Evolutionary conservation across 768 basidiomycete genomes (phyloP), one percentile per base, ranked within the genome.

Genomic region (Chalciporus chontae): DNA sequence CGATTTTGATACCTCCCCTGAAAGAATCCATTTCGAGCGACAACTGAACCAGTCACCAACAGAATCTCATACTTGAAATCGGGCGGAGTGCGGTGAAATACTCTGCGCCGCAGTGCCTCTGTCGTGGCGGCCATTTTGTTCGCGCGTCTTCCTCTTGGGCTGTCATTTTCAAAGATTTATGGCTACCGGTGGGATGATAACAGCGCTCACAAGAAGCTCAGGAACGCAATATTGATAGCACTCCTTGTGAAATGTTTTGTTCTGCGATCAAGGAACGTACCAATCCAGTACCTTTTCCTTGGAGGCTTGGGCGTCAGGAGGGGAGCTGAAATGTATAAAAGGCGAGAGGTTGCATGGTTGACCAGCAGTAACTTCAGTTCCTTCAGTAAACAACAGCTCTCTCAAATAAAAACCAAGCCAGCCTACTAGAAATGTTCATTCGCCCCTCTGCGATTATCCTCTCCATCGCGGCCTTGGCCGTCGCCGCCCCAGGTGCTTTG

Each of bases 401-500:
- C 34, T 36, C 34, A 15, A 36, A 15, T 36, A 36, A n/a, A 36
- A 36, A 15, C 13, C 34, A 15, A 36, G 8, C 34, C 14, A 36
- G n/a, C 15, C 34, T 1, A 31, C 13, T 24, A 21, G n/a, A 32
- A n/a, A 52, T 31, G 53, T 51, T 47, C 47, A 15, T 47, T 44
- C 52, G 41, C 17, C 29, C 37, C 13, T 51, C 44, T 39, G 15
- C 48, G 15, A 4, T 44, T 19, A 5, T 46, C 31, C 34, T 56
- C 46, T 47, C 6, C 34, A 15, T 44, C 43, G 39, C 36, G 9
- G 57, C 47, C 31, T 44, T 59, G 24, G 41, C 31, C 17, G 51
- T 54, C 17, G 51, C 51, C 19, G 41, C n/a, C 17, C 55, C 54
- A 7, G 18, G 29, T 19, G 38, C n/a, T 9, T 44, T 55, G 24